Base-by-base conservation (phyloP, 495 filamentous ascomycete genomes). In the Aspergillus panamensis region DNA sequence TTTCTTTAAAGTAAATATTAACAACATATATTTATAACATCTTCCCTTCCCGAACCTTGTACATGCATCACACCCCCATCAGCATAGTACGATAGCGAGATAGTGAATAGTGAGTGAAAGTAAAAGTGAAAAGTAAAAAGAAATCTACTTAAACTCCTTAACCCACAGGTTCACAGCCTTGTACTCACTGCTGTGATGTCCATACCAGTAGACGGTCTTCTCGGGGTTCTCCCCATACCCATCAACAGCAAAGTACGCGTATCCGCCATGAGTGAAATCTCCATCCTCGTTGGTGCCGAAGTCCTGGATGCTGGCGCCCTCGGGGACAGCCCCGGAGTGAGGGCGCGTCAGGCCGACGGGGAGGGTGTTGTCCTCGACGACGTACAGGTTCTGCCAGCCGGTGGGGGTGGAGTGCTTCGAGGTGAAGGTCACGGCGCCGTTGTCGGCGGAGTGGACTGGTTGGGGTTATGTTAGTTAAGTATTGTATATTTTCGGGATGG, bases 311-410 rank as follows among this genome's bases (percentile, higher is more conserved):
- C 53, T 70, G 48, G 64, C 71, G n/a, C 56, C 61, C 48, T 68
- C 44, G 44, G 71, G 71, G 9, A 60, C 44, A 19, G 60, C 62
- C 7, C 62, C 69, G 44, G 71, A 71, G 67, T 73, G 67, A 32
- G 71, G 71, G 33, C 53, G 13, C 19, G 71, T 72, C 49, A 73
- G 53, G n/a, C 42, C 61, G 32, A 69, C 49, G 55, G 69, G 65
- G 29, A 48, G 14, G 35, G 66, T 62, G 8, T 25, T 43, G 45
- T 68, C 48, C 39, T 68, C 62, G 39, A 73, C 42, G 32, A 70
- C 55, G 55, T 66, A 73, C 0, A 73, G 61, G 67, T 48, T 70
- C 60, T 72, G 69, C 55, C 58, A 72, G 58, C 59, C 67, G 14
- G 65, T 70, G 6, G 67, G 71, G 37, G 58, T 57, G 12, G 45